Evolutionary conservation across 176 grass and related monocot species (phyloP), one percentile per base, ranked within the genome.

Genomic region (Bromus sterilis): DNA sequence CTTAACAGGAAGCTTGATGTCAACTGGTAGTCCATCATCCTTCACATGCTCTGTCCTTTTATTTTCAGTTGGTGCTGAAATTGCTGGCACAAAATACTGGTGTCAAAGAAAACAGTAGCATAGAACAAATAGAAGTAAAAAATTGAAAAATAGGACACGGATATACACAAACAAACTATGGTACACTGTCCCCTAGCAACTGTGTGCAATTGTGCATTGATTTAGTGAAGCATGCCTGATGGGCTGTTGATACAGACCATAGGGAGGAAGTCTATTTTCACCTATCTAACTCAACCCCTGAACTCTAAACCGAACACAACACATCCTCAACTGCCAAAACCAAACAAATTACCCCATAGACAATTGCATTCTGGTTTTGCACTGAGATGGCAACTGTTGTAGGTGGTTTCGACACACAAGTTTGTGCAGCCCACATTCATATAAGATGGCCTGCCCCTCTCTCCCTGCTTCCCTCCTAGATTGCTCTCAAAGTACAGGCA

Each of bases 1-100:
- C 77, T 98, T 98, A 84, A 98, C 88, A 84, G 95, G 95, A 85
- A 98, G 90, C 77, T 98, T 98, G 74, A 98, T 59, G 49, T 93
- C 92, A 69, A 93, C 84, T 21, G 84, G 88, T 88, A 91, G 93
- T 43, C 86, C 88, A 65, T 91, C 95, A 80, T 95, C 90, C 63
- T 98, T 95, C 26, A 68, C 80, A 87, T 90, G 89, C 35, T 95
- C 92, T 34, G 77, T 28, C 69, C 84, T 95, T 83, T 91, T 98
- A 68, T 75, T 91, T 85, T 93, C 90, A 21, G 56, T 75, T 36
- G 86, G 95, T 76, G 90, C 74, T 76, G 86, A 56, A 81, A 95
- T 86, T 89, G 86, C 92, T 93, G 67, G 82, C 4, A 67, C n/a
- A 82, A 89, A 84, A 89, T 64, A 63, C 0, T 68, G 46, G 31